Percentiles rank a stretch among this genome's conserved stretches.
phyloP scores from a whole-genome alignment of 306 rosid genomes.

The Cucurbita pepo region DNA sequence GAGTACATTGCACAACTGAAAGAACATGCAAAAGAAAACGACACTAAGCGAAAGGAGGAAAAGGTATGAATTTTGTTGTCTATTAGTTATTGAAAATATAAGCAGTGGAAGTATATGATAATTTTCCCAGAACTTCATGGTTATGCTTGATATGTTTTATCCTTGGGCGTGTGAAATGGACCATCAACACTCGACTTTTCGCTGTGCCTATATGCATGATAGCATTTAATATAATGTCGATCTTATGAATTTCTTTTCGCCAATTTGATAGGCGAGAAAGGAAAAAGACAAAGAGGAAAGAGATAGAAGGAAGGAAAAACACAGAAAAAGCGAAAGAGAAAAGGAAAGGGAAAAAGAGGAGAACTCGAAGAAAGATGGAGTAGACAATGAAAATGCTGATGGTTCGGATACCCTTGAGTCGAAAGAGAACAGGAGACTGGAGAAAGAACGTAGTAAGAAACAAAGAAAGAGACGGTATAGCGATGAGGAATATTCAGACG shows the following conservation, averaged over 20 bases:
- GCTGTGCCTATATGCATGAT: not conserved
- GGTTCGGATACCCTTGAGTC: slow-evolving; percentile 29
- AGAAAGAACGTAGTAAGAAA: slow-evolving; percentile 31
- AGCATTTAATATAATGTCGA: not conserved
- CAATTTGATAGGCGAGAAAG: slow-evolving; percentile 47
- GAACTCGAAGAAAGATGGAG: slow-evolving; percentile 36
- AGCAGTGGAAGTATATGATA: not conserved
- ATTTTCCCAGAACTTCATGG: too few species aligned
- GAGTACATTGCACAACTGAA: slow-evolving; percentile 51
- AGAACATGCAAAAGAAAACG: slow-evolving; percentile 69
- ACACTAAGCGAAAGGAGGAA: slow-evolving; percentile 69
- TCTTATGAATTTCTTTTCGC: not conserved
- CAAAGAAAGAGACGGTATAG: slow-evolving; percentile 49
- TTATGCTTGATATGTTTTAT: not conserved
- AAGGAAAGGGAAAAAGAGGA: slow-evolving; percentile 60
- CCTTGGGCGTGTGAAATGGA: not conserved
- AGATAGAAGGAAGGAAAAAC: slow-evolving; percentile 53
- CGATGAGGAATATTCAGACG: slow-evolving; percentile 38
- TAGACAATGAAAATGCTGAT: slow-evolving; percentile 42
- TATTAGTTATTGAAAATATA: not conserved
- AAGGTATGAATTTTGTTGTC: slow-evolving; percentile 32
- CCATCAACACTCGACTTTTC: not conserved
- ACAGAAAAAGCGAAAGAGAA: slow-evolving; percentile 50
- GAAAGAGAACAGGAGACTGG: slow-evolving; percentile 45
- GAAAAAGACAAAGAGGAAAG: slow-evolving; percentile 76